phyloP scores from a whole-genome alignment of 2,329 filamentous ascomycete genomes.

The Diaporthe aspalathi region DNA sequence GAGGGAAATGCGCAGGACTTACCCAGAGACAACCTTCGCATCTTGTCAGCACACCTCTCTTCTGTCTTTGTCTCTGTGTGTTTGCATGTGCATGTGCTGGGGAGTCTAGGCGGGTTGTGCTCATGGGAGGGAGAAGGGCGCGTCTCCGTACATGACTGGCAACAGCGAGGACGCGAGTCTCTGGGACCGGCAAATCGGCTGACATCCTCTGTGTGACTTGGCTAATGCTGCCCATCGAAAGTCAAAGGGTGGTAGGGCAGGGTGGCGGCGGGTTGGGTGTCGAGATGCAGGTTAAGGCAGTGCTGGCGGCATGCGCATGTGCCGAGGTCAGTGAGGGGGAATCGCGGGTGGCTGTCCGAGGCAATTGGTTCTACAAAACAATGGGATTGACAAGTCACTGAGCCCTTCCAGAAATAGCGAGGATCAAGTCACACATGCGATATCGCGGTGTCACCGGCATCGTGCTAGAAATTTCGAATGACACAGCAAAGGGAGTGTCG shows the following conservation, averaged over 20 bases:
- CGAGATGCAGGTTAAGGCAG: not conserved
- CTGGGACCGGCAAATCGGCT: constrained; percentile 59
- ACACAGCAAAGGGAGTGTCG: constrained; percentile 27
- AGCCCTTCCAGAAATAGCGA: not conserved
- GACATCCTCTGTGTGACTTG: constrained; percentile 47
- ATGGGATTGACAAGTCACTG: not conserved
- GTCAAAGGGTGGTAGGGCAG: constrained; percentile 4
- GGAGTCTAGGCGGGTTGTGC: constrained; percentile 41
- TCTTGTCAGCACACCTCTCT: constrained; percentile 36
- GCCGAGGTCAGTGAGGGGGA: constrained; percentile 12
- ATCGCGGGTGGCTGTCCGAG: not conserved
- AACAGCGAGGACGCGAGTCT: constrained; percentile 81
- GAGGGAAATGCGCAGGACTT: constrained; percentile 39
- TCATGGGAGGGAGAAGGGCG: constrained; percentile 38
- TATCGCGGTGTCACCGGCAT: constrained; percentile 26
- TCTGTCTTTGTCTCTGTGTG: constrained; percentile 58
- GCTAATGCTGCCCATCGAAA: constrained; percentile 18
- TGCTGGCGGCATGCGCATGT: constrained; percentile 11
- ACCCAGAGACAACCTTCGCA: constrained; percentile 58
- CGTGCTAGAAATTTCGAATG: constrained; percentile 33
- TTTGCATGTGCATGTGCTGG: constrained; percentile 47
- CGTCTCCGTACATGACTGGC: constrained; percentile 86
- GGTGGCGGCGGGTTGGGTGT: not conserved
- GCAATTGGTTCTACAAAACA: constrained; percentile 15
- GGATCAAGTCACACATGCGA: constrained; percentile 8